Evolutionary conservation across 2,329 filamentous ascomycete species (phyloP).

Genomic region (Aspergillus phoenicis): DNA sequence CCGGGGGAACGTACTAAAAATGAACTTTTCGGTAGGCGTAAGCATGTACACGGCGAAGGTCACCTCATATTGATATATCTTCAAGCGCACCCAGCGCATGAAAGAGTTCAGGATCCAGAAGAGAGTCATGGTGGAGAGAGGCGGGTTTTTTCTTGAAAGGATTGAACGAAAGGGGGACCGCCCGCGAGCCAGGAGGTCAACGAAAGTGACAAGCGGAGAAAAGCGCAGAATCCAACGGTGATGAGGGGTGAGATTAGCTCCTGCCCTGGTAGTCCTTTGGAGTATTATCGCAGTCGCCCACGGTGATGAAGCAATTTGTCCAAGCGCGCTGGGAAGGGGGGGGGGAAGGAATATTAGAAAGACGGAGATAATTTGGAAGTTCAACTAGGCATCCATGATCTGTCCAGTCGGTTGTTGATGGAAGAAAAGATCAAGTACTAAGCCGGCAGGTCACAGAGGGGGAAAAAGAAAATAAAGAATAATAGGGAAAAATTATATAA

Average conservation of each 20-base stretch:
- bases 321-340: background rate
- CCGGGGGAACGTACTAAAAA: slow-evolving; percentile 75
- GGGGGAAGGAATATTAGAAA: background rate
- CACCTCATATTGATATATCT: slow-evolving; percentile 98
- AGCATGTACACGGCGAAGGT: slow-evolving; percentile 97
- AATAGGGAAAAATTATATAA: background rate
- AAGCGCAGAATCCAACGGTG: background rate
- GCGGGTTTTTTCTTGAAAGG: background rate
- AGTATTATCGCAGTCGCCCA: background rate
- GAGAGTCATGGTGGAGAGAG: slow-evolving; percentile 27
- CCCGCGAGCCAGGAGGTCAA: background rate
- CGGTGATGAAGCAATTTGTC: background rate
- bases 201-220: background rate
- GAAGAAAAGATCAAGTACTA: background rate
- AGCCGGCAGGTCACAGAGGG: background rate
- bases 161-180: background rate
- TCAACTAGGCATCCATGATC: slow-evolving; percentile 6
- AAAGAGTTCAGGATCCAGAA: slow-evolving; percentile 54
- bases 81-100: slow-evolving; percentile 85
- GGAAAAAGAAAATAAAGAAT: background rate
- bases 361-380: background rate
- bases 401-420: background rate
- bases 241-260: background rate
- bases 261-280: background rate
- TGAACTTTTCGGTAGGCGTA: slow-evolving; percentile 91